Evolutionary conservation across 1,284 basidiomycete species (phyloP).

Genomic region (Ceratobasidium theobromae): DNA sequence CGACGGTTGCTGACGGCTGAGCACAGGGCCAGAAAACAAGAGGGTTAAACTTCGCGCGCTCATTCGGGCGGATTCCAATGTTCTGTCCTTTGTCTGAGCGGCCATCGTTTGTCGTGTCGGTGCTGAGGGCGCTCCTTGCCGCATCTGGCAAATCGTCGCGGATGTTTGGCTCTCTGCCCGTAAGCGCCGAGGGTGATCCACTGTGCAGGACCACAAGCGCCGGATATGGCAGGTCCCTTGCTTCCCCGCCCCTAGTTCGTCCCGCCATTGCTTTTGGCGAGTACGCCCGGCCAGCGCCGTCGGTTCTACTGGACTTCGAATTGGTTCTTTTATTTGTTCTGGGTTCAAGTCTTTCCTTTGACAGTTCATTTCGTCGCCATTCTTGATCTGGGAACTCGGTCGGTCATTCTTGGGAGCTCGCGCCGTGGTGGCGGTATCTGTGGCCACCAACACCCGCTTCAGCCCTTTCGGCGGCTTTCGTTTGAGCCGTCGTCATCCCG

Average conservation of each 20-base stretch:
- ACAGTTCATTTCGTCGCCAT: neutral
- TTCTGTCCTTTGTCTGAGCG: constrained; percentile 31
- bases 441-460: constrained; percentile 26
- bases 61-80: constrained; percentile 28
- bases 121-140: constrained; percentile 25
- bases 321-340: neutral
- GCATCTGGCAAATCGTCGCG: constrained; percentile 32
- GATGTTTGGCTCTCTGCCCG: constrained; percentile 18
- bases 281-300: constrained; percentile 25
- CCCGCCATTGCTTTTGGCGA: constrained; percentile 8
- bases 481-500: constrained; percentile 24
- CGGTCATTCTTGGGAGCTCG: constrained; percentile 4
- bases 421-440: constrained; percentile 12
- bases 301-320: neutral
- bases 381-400: constrained; percentile 11
- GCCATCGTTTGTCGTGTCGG: constrained; percentile 24
- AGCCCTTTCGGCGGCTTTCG: constrained; percentile 18
- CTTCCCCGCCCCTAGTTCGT: constrained; percentile 23
- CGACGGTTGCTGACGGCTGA: neutral
- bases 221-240: constrained; percentile 14
- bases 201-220: constrained; percentile 4
- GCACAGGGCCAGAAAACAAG: constrained; percentile 6
- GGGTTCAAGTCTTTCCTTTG: neutral
- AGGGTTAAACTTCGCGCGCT: constrained; percentile 26
- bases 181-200: constrained; percentile 10